Evolutionary conservation across 768 basidiomycete genomes (phyloP), one percentile per base, ranked within the genome.

Genomic region (Lactarius indigo): DNA sequence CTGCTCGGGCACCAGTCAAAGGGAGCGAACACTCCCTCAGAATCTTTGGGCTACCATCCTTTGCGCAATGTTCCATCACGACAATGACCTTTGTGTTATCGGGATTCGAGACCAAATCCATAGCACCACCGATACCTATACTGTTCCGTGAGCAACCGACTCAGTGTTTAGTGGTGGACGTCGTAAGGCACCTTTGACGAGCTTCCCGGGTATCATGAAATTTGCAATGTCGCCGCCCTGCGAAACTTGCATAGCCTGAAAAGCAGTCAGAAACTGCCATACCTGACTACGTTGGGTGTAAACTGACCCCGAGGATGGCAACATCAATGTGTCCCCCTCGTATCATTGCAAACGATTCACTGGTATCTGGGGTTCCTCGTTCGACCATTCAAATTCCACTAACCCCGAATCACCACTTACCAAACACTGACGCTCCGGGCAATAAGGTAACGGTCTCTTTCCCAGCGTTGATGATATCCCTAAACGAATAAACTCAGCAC

Each of bases 181-280:
- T 33, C 47, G 44, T 12, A 4, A 50, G 31, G 12, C 70, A 84
- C 89, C 90, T 82, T 91, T 93, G 39, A 94, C 83, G 75, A 94
- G 84, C 80, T 97, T 96, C 17, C 94, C 93, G 2, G 95, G 96
- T 73, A 97, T 95, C 96, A 97, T 98, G 75, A 94, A 98, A 81
- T 98, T 98, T 64, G 96, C 96, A 69, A 98, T 90, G 75, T 98
- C 96, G 47, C 93, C 95, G 1, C 86, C 87, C 70, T 91, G 88
- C 2, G 94, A 94, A 58, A 98, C 96, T 82, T 98, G 88, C 92
- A 98, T 93, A 12, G 94, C 94, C 92, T 94, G n/a, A 18, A 2
- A 30, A 37, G 31, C 30, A 26, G n/a, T 64, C 63, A 59, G 33
- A 26, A 41, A 28, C 60, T 54, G 61, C 35, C 65, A 61, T 20